Percentiles rank a stretch among this genome's conserved stretches.
These are phyloP conservation scores for Bolboschoenoplectus hybrid DNA, from an alignment of 202 grass and related monocot genomes.

Conservation along the genomic window DNA sequence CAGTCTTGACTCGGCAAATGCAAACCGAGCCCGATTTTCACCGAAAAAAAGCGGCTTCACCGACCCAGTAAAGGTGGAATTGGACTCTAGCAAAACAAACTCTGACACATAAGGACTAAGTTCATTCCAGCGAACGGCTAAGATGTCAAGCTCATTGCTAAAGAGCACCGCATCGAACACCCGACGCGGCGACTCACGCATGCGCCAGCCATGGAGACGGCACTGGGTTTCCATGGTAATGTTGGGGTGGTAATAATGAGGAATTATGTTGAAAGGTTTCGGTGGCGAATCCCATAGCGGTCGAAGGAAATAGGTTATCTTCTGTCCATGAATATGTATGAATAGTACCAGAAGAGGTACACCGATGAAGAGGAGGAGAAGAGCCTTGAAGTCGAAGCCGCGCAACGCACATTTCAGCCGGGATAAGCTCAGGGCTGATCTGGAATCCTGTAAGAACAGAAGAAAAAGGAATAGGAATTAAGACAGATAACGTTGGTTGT, in stretches of 20 bases:
- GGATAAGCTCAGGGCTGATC: conserved; percentile 71
- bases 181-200: conserved; percentile 72
- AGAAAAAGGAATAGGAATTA: conserved; percentile 40
- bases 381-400: conserved; percentile 79
- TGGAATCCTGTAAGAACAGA: conserved; percentile 67
- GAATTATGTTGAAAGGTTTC: conserved; percentile 70
- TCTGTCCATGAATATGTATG: conserved; percentile 88
- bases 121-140: conserved; percentile 90
- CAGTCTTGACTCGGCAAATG: conserved; percentile 72
- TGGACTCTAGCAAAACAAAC: conserved; percentile 89
- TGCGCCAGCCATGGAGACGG: conserved; percentile 80
- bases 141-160: conserved; percentile 97
- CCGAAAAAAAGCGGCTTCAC: conserved; percentile 70
- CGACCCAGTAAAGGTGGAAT: conserved; percentile 88
- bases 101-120: conserved; percentile 94
- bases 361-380: conserved; percentile 74
- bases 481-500: conserved; percentile 19
- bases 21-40: conserved; percentile 62
- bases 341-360: conserved; percentile 66
- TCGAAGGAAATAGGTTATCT: conserved; percentile 96
- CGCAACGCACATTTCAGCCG: conserved; percentile 79
- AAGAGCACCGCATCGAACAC: conserved; percentile 95
- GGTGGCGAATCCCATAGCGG: conserved; percentile 98
- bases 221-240: conserved; percentile 86
- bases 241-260: conserved; percentile 94